Base-by-base conservation (phyloP, 1,284 basidiomycete genomes). In the Lentinus polychrous region DNA sequence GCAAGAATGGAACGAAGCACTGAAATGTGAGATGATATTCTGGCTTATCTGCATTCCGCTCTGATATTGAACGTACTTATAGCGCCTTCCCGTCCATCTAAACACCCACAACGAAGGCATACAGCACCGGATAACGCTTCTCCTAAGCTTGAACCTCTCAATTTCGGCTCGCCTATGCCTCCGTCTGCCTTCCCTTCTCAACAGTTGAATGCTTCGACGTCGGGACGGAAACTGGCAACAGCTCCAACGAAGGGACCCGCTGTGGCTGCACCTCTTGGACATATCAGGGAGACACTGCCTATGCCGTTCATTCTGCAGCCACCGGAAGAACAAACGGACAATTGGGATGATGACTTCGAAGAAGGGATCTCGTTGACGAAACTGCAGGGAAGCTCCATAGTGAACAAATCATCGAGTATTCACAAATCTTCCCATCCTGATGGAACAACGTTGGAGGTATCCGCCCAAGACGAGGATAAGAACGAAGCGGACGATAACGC, bases 321-420 rank as follows among this genome's bases (percentile, higher is more conserved):
- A 34, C 85, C 83, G 5, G 88, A 89, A 64, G 88, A 87, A 55
- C 85, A 91, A 60, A 91, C 83, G 8, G 91, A 95, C 63, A 94
- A 94, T 54, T 98, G 95, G 94, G 95, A 99, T 61, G 90, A 93
- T 57, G 95, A 99, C 63, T 99, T 98, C 60, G 93, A 94, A 59
- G 91, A 91, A 52, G 93, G 87, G 2, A 93, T 94, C 23, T 91
- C 91, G 1, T 79, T 89, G 48, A 83, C 84, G 8, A 94, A 93
- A 64, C 63, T 92, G 38, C 89, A 90, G 69, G 85, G 87, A 80
- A 60, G 46, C 60, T 57, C 27, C 10, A 27, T 27, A 27, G 27
- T 27, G 10, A 27, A 27, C 27, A 27, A 50, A 8, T 24, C 24
- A 34, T 45, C 40, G 39, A 38, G 37, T 44, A 46, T 44, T 46